These are phyloP conservation scores for Themeda triandra DNA, from an alignment of 176 grass and related monocot species.

Conservation along the genomic window DNA sequence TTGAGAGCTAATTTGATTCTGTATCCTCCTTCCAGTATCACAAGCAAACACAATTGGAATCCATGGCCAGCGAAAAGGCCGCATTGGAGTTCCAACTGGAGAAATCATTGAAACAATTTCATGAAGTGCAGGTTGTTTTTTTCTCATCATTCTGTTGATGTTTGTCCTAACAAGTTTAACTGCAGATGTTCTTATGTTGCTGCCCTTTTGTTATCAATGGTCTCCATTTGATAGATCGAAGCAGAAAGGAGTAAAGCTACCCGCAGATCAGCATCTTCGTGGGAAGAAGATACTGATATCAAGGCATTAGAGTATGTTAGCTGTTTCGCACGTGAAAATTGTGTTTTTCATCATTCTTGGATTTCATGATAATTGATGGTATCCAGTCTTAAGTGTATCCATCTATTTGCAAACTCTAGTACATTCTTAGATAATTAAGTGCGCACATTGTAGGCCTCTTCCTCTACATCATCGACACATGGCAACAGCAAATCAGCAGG, in stretches of 20 bases:
- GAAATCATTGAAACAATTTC: constrained; percentile 81
- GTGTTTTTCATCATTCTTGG: not conserved
- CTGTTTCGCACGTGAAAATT: not conserved
- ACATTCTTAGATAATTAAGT: constrained; percentile 37
- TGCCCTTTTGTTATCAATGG: constrained; percentile 25
- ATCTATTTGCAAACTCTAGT: constrained; percentile 19
- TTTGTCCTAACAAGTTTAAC: not conserved
- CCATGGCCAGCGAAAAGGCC: constrained; percentile 89
- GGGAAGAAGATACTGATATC: constrained; percentile 99
- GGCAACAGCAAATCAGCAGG: constrained; percentile 77
- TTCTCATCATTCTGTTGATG: constrained; percentile 8
- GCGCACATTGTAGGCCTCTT: constrained; percentile 69
- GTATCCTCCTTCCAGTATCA: constrained; percentile 74
- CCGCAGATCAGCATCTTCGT: constrained; percentile 69
- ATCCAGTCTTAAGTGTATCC: not conserved
- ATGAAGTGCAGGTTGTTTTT: constrained; percentile 86
- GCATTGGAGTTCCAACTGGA: constrained; percentile 94
- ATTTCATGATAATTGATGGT: constrained; percentile 1
- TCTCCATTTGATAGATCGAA: constrained; percentile 66
- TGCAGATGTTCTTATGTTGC: constrained; percentile 18
- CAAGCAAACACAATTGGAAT: constrained; percentile 99
- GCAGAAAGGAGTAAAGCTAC: constrained; percentile 82
- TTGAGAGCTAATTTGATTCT: constrained; percentile 16
- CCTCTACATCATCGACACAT: constrained; percentile 97
- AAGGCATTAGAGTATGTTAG: constrained; percentile 80